These are phyloP conservation scores for Tardiomyces blankii DNA, from an alignment of 1,139 yeast species.

Conservation along the genomic window DNA sequence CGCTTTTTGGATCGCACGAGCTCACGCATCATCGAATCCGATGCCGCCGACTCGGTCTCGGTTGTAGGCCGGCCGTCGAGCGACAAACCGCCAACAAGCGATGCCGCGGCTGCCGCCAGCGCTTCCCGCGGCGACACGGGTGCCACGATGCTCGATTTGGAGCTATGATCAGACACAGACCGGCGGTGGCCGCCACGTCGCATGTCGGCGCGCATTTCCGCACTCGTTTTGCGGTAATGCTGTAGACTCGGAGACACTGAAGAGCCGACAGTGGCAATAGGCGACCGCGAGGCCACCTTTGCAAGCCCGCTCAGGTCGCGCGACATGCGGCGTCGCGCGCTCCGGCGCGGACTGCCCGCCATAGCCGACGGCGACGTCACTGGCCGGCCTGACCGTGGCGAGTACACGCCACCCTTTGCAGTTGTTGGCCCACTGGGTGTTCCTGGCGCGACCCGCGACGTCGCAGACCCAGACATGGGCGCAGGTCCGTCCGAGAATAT, in stretches of 20 bases:
- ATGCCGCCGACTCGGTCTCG: not conserved
- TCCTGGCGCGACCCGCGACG: not conserved
- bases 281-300: not conserved
- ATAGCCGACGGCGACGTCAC: not conserved
- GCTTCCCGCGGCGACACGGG: slow-evolving; percentile 3
- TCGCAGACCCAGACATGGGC: not conserved
- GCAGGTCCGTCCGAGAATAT: not conserved
- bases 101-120: slow-evolving; percentile 2
- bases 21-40: slow-evolving; percentile 10
- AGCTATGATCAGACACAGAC: not conserved
- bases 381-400: not conserved
- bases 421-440: not conserved
- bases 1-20: slow-evolving; percentile 20
- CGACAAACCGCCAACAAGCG: slow-evolving; percentile 1
- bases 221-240: not conserved
- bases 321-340: not conserved
- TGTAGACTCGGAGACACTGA: not conserved
- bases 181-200: not conserved
- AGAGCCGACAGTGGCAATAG: not conserved
- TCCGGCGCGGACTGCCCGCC: not conserved
- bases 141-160: not conserved
- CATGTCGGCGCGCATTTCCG: not conserved
- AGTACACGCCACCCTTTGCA: not conserved
- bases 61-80: not conserved
- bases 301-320: not conserved